Conservation (phyloP, 2,329 filamentous ascomycete genomes). For the Diaporthe batatas region DNA sequence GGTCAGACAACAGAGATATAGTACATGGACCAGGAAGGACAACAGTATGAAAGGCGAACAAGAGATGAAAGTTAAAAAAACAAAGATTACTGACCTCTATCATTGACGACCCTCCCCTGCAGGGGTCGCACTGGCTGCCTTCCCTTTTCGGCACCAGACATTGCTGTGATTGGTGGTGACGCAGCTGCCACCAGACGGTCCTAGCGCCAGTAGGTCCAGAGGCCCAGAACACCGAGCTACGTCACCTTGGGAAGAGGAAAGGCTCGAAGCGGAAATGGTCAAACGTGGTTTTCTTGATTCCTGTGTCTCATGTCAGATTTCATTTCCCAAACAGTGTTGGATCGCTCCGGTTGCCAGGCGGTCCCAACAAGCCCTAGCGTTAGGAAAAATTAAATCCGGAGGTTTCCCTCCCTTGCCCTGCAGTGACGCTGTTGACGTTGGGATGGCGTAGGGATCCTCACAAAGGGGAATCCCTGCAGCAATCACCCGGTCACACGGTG, state of each 20-base stretch:
- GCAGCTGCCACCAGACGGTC: slow-evolving; percentile 4
- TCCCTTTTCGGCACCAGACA: slow-evolving; percentile 20
- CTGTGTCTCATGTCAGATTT: slow-evolving; percentile 25
- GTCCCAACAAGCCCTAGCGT: neutral
- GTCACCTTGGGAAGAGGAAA: slow-evolving; percentile 20
- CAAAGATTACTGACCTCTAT: too few relatives aligned
- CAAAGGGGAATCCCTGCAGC: slow-evolving; percentile 23
- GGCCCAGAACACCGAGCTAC: slow-evolving; percentile 16
- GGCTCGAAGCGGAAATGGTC: slow-evolving; percentile 12
- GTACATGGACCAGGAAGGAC: neutral
- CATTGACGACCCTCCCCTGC: neutral
- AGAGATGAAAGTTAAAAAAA: neutral
- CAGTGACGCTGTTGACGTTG: slow-evolving; percentile 30
- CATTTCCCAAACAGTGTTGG: slow-evolving; percentile 26
- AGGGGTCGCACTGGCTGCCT: neutral
- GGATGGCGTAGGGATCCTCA: slow-evolving; percentile 31
- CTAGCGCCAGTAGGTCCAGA: neutral
- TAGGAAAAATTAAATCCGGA: slow-evolving; percentile 1
- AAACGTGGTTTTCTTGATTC: slow-evolving; percentile 24
- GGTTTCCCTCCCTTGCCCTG: slow-evolving; percentile 8
- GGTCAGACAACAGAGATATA: neutral
- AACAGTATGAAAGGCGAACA: neutral
- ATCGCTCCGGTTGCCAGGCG: neutral
- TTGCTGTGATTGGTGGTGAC: slow-evolving; percentile 27
- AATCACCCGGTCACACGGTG: slow-evolving; percentile 30